Conservation (phyloP, 2,329 filamentous ascomycete species). For the Colletotrichum orchidophilum region DNA sequence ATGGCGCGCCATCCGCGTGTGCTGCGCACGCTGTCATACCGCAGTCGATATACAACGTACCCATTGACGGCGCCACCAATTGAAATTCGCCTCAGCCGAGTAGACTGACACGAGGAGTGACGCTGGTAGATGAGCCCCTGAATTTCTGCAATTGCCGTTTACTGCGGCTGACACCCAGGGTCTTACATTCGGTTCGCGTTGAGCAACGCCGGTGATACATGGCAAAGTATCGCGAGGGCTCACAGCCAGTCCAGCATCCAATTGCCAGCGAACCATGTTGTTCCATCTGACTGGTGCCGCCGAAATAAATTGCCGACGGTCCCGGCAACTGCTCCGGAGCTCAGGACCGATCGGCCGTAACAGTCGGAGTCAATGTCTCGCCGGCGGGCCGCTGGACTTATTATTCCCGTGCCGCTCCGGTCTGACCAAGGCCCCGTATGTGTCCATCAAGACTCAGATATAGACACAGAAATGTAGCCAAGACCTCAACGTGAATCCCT, state of each 20-base stretch:
- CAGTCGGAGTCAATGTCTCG: not conserved
- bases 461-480: not conserved
- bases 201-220: not conserved
- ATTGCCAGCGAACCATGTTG: not conserved
- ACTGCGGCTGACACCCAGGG: not conserved
- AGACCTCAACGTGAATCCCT: not conserved
- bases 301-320: not conserved
- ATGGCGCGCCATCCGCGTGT: not conserved
- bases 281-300: not conserved
- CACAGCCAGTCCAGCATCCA: not conserved
- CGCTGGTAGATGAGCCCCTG: not conserved
- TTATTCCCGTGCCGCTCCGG: not conserved
- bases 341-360: not conserved
- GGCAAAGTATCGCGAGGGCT: not conserved
- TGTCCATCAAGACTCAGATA: not conserved
- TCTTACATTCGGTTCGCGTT: not conserved
- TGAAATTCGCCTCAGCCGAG: not conserved
- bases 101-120: not conserved
- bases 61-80: not conserved
- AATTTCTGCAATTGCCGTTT: not conserved
- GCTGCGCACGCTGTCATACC: not conserved
- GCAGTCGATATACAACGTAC: not conserved
- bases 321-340: not conserved
- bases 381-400: slow-evolving; percentile 1
- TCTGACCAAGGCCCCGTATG: not conserved